Evolutionary conservation across 1,284 basidiomycete genomes (phyloP), one percentile per base, ranked within the genome.

Genomic region (Microstroma glucosiphilum): DNA sequence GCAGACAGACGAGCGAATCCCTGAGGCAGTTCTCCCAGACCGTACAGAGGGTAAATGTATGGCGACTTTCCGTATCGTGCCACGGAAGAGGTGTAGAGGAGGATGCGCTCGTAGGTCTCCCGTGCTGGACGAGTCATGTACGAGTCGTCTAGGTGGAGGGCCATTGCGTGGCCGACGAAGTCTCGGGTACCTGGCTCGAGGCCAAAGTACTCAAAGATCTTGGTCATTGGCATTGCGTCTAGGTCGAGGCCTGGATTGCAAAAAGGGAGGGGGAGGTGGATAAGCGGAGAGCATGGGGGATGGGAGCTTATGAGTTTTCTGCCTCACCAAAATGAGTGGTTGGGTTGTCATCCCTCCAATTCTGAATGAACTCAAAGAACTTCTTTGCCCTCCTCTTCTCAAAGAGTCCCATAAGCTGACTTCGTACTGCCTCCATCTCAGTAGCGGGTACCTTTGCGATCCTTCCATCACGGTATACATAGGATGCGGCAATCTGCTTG

Each of bases 81-180:
- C 91, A 99, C 96, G 21, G 94, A 98, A 8, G 90, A 89, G 17
- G 92, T 96, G 83, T 99, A 99, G 65, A 98, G 87, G 69, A 97
- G 85, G 81, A 98, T 96, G 66, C 96, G 91, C 76, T 96, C 89
- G 80, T 96, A 93, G 6, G 94, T 84, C 60, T 88, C 86, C 59
- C 92, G 89, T 46, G 93, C 96, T 56, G 90, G 86, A 80, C 93
- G 90, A 76, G 86, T 89, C 81, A 92, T 89, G 82, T 98, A 98
- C 54, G 93, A 90, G 79, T 98, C 96, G 77, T 97, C 92, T 55
- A 97, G 85, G 82, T 97, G 92, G 60, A 99, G 86, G 3, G 93
- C 96, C 94, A 99, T 97, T 63, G 96, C 93, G 80, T 99, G 96
- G 30, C 96, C 96, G 78, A 99, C 90, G 81, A 99, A 99, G 82